Evolutionary conservation across 768 basidiomycete genomes (phyloP), one percentile per base, ranked within the genome.

Genomic region (Auriscalpium orientale): DNA sequence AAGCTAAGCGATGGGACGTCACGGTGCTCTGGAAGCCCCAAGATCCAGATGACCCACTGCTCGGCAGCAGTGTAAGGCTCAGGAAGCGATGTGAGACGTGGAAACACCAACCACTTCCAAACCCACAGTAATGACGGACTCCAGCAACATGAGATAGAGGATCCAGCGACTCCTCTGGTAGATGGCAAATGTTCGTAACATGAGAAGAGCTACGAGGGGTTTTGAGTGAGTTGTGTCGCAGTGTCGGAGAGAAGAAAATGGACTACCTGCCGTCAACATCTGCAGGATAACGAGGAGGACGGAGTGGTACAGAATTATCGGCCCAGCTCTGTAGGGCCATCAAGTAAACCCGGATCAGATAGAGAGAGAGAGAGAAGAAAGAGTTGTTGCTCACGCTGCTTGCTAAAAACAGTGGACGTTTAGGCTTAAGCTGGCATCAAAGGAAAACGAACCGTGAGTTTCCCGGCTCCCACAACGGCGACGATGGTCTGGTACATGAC

Each of bases 401-500:
- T 13, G 40, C 40, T 13, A 43, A 7, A 8, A 3, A 43, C 13
- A 15, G 40, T 15, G 40, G 13, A 43, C 7, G 40, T 15, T 43
- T 8, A 11, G 47, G 9, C 16, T 1, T 43, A 36, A 15, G 20
- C 20, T 8, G 34, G 6, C 15, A 12, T 22, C 16, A 1, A 22
- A 34, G 34, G 35, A 12, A 40, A 50, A 18, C 60, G 1, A 38
- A 61, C 60, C 15, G 5, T 1, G 16, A 4, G 35, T 0, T 45
- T 20, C 16, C 49, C 51, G 7, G 43, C 33, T 22, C 40, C 21
- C 20, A 12, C n/a, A 9, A 22, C 8, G 5, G 35, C 18, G 12
- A 36, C 55, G 36, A 56, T 60, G 46, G 46, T 35, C 40, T 3
- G 9, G 20, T 50, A 58, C 3, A 61, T 12, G 15, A 68, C 22